Conservation (phyloP, 257 asterid genomes). For the Solanum gandarillasii region DNA sequence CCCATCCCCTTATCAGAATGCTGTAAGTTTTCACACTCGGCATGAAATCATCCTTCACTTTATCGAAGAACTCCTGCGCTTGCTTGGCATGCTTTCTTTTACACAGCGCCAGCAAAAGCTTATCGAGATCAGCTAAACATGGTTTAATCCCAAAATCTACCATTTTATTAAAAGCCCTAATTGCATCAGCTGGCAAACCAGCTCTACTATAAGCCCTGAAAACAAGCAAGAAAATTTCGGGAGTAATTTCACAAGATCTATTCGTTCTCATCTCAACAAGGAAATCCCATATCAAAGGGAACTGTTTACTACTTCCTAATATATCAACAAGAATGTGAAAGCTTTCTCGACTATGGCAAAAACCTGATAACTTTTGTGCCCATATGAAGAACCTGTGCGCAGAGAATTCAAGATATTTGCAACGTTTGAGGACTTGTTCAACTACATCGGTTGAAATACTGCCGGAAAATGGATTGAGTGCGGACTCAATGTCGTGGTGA, state of each 20-base stretch:
- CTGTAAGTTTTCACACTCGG: conserved; percentile 57
- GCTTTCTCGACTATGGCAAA: conserved; percentile 53
- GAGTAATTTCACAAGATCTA: conserved; percentile 29
- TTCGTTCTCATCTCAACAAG: conserved; percentile 38
- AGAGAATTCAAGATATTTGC: conserved; percentile 73
- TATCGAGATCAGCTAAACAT: conserved; percentile 54
- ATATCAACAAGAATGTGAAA: conserved; percentile 63
- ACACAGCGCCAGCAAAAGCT: conserved; percentile 50
- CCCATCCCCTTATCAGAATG: conserved; percentile 87
- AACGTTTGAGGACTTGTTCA: conserved; percentile 73
- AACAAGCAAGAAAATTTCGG: conserved; percentile 52
- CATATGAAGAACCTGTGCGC: conserved; percentile 88
- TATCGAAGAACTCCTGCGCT: conserved; percentile 68
- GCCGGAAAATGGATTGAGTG: conserved; percentile 52
- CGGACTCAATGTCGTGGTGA: conserved; percentile 77
- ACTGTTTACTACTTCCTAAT: conserved; percentile 71
- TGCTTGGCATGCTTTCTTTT: conserved; percentile 53
- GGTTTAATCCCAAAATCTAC: conserved; percentile 63
- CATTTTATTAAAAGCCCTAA: conserved; percentile 78
- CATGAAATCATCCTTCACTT: conserved; percentile 28
- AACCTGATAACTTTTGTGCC: conserved; percentile 58
- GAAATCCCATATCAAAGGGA: conserved; percentile 83
- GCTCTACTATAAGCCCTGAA: conserved; percentile 68
- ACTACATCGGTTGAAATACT: conserved; percentile 35
- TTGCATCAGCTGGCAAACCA: conserved; percentile 72